phyloP scores from a whole-genome alignment of 2,329 filamentous ascomycete species.

The Ophiognomonia clavigignenti-juglandacearum region DNA sequence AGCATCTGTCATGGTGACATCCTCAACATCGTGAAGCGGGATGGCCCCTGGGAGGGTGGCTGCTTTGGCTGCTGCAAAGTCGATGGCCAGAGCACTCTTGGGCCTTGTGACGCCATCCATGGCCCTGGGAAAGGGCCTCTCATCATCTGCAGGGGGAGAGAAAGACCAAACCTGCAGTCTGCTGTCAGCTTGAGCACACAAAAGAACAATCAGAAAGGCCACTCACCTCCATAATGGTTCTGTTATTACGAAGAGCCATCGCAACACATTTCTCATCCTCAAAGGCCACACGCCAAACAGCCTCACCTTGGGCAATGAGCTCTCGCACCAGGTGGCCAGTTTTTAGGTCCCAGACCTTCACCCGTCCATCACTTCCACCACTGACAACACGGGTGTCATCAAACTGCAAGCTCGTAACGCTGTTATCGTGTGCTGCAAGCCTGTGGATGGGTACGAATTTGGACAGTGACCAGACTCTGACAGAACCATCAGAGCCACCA shows the following conservation, averaged over 20 bases:
- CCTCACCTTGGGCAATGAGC: constrained; percentile 84
- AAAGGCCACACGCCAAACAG: constrained; percentile 96
- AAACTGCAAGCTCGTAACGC: constrained; percentile 95
- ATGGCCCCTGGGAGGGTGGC: constrained; percentile 25
- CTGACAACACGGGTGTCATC: constrained; percentile 94
- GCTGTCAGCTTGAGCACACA: constrained; percentile 22
- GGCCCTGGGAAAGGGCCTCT: constrained; percentile 43
- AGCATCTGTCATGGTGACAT: constrained; percentile 53
- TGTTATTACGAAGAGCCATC: constrained; percentile 76
- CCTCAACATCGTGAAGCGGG: constrained; percentile 33
- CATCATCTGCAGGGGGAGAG: constrained; percentile 73
- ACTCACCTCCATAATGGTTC: constrained; percentile 93
- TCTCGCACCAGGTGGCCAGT: constrained; percentile 88
- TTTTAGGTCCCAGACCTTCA: constrained; percentile 97
- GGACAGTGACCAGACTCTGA: constrained; percentile 91
- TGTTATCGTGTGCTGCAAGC: constrained; percentile 94
- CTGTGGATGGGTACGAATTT: constrained; percentile 90
- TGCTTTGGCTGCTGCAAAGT: constrained; percentile 33
- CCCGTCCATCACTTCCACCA: constrained; percentile 92
- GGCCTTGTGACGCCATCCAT: constrained; percentile 43
- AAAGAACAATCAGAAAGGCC: background rate
- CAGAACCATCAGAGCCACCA: constrained; percentile 91
- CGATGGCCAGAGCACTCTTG: constrained; percentile 44
- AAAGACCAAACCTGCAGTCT: constrained; percentile 80
- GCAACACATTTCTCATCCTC: constrained; percentile 98